These are phyloP conservation scores for Musa beccarii DNA, from an alignment of 176 grass and related monocot genomes.

Conservation along the genomic window DNA sequence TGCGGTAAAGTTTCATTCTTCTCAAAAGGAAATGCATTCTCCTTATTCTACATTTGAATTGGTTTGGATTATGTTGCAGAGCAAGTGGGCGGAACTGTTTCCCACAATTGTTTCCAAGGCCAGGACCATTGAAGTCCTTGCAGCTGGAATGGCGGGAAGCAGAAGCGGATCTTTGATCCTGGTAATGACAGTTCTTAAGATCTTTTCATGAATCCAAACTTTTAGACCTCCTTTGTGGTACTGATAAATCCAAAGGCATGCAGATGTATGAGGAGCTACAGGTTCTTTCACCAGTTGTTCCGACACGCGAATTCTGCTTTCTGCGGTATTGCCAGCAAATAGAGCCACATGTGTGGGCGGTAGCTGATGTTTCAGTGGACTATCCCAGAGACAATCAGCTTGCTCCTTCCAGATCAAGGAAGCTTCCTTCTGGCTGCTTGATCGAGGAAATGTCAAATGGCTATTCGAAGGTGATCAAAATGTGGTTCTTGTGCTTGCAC, in stretches of 20 bases:
- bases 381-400: constrained; percentile 43
- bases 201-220: background rate
- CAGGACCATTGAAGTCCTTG: constrained; percentile 55
- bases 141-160: constrained; percentile 41
- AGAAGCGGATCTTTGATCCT: constrained; percentile 61
- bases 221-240: background rate
- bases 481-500: background rate
- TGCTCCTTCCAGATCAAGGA: constrained; percentile 33
- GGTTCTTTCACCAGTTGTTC: constrained; percentile 56
- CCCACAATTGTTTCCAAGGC: constrained; percentile 64
- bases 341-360: constrained; percentile 71
- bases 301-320: constrained; percentile 73
- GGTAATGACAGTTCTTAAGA: constrained; percentile 32
- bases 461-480: constrained; percentile 54
- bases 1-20: constrained; percentile 29
- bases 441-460: constrained; percentile 81
- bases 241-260: background rate
- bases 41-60: background rate
- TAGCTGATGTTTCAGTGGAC: constrained; percentile 76
- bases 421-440: constrained; percentile 79
- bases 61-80: constrained; percentile 28
- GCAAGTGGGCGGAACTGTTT: constrained; percentile 87
- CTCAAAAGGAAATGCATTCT: constrained; percentile 5
- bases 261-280: constrained; percentile 95
- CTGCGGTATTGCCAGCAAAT: constrained; percentile 94